Conservation (phyloP, 2,329 filamentous ascomycete genomes). For the Metarhizium robertsii region DNA sequence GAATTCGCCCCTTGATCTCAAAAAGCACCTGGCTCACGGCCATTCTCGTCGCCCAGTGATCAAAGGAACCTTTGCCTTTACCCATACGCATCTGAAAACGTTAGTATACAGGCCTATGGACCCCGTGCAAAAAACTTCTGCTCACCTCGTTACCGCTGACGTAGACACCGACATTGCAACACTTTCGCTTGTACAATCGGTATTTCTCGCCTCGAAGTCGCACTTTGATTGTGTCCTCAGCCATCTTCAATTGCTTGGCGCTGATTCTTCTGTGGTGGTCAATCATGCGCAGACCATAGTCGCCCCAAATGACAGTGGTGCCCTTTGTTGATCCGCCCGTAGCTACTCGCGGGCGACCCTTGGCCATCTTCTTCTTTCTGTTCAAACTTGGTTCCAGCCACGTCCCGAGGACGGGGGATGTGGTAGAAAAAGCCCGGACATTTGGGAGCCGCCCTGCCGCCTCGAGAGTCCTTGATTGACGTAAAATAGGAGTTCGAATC, state of each 20-base stretch:
- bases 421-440: constrained; percentile 64
- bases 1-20: constrained; percentile 81
- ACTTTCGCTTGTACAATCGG: constrained; percentile 81
- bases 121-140: background rate
- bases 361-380: constrained; percentile 81
- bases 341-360: constrained; percentile 77
- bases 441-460: constrained; percentile 30
- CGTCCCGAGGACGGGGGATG: constrained; percentile 46
- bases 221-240: constrained; percentile 86
- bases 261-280: constrained; percentile 90
- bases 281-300: constrained; percentile 87
- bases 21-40: constrained; percentile 87
- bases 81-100: constrained; percentile 75
- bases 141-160: constrained; percentile 81
- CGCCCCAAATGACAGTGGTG: constrained; percentile 92
- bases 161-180: constrained; percentile 91
- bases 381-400: constrained; percentile 76
- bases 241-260: constrained; percentile 76
- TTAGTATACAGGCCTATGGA: background rate
- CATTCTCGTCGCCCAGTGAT: constrained; percentile 89
- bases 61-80: constrained; percentile 95
- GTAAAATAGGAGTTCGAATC: constrained; percentile 22
- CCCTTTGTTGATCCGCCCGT: constrained; percentile 88
- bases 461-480: constrained; percentile 19
- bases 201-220: constrained; percentile 87